Percentiles rank a stretch among this genome's conserved stretches.
phyloP scores from a whole-genome alignment of 768 basidiomycete genomes.

The Rhodotorula toruloides region DNA sequence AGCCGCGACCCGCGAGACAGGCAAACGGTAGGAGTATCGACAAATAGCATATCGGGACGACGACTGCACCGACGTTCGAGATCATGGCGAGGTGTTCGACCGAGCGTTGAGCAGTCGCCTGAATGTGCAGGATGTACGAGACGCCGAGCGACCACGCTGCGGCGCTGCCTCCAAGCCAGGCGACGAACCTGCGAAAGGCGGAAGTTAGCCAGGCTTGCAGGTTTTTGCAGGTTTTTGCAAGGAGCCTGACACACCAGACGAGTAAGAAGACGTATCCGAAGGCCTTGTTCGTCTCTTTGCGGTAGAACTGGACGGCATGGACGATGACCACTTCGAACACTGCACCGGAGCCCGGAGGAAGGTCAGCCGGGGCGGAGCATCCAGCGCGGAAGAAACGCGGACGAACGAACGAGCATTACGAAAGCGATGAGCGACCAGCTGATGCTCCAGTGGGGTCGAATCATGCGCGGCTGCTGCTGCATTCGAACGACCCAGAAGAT shows the following conservation, averaged over 20 bases:
- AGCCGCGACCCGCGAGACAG: conserved; percentile 2
- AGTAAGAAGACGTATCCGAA: background rate
- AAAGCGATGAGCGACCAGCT: conserved; percentile 7
- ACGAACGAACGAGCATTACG: conserved; percentile 13
- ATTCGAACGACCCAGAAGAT: conserved; percentile 11
- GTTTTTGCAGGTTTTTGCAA: too few relatives aligned
- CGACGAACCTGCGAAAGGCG: background rate
- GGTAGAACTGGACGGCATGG: background rate
- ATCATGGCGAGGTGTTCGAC: background rate
- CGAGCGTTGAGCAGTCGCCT: background rate
- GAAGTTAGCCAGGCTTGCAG: too few relatives aligned
- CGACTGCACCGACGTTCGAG: conserved; percentile 3
- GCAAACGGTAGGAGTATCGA: conserved; percentile 9
- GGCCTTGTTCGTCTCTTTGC: background rate
- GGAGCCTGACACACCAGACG: conserved; percentile 3
- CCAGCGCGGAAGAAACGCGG: background rate
- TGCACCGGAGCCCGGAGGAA: background rate
- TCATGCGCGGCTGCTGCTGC: conserved; percentile 6
- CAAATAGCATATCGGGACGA: background rate
- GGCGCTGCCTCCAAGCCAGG: conserved; percentile 10
- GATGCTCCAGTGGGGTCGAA: conserved; percentile 5
- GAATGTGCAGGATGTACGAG: conserved; percentile 12
- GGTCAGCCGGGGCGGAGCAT: background rate
- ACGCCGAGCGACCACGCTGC: conserved; percentile 11
- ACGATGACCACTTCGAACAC: conserved; percentile 16